Evolutionary conservation across 805 yeast species (phyloP).

Genomic region (Candida manassasensis): DNA sequence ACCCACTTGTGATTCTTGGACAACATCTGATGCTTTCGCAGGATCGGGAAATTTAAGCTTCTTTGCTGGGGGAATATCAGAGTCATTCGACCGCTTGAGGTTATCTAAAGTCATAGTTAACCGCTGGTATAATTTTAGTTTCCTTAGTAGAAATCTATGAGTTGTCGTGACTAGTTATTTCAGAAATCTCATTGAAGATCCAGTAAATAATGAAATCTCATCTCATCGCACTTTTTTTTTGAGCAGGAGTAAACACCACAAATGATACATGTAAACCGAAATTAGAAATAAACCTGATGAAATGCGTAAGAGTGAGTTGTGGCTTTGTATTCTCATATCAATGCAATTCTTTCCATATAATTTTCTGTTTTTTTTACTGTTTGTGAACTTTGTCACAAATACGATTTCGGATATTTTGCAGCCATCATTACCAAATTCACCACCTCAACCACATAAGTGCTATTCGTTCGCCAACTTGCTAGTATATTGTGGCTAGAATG

Average conservation of each 20-base stretch:
- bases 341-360: too few species aligned
- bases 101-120: neutral
- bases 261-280: too few species aligned
- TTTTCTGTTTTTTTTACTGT: too few species aligned
- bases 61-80: neutral
- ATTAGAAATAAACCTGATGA: too few species aligned
- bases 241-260: too few species aligned
- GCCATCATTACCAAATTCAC: neutral
- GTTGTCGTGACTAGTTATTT: constrained; percentile 2
- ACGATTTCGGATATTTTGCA: neutral
- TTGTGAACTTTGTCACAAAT: constrained; percentile 1
- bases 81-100: constrained; percentile 2
- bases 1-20: constrained; percentile 56
- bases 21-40: neutral
- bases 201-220: neutral
- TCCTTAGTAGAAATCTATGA: neutral
- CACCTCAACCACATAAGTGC: too few species aligned
- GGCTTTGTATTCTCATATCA: too few species aligned
- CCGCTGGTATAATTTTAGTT: neutral
- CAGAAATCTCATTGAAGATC: constrained; percentile 1
- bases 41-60: neutral
- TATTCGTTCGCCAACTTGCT: neutral
- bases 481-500: neutral
- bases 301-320: too few species aligned
- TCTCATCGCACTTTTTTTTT: constrained; percentile 5